Evolutionary conservation across 2,329 filamentous ascomycete genomes (phyloP).

Genomic region (Fonsecaea pedrosoi): DNA sequence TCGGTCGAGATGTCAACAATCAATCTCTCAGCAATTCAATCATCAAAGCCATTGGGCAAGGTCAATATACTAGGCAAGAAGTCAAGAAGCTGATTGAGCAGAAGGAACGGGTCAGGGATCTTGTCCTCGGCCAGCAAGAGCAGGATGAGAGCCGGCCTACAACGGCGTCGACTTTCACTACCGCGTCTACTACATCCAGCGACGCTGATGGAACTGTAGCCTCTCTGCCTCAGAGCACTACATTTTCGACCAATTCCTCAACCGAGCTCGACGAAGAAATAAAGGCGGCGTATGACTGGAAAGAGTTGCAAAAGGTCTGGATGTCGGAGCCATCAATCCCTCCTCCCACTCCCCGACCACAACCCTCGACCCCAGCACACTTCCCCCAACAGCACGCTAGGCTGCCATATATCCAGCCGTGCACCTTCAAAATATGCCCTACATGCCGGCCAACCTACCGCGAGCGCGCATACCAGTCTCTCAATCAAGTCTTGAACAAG

Average conservation of each 20-base stretch:
- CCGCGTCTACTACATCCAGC: slow-evolving; percentile 22
- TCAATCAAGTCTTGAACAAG: slow-evolving; percentile 49
- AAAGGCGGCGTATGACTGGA: slow-evolving; percentile 34
- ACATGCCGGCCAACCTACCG: slow-evolving; percentile 58
- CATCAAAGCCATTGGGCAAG: slow-evolving; percentile 50
- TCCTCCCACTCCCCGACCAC: slow-evolving; percentile 16
- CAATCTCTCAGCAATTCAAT: slow-evolving; percentile 49
- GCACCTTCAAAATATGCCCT: slow-evolving; percentile 57
- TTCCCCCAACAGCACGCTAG: background rate
- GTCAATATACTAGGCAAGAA: slow-evolving; percentile 53
- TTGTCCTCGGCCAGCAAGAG: slow-evolving; percentile 37
- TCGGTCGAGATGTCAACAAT: slow-evolving; percentile 26
- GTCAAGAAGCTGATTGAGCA: slow-evolving; percentile 51
- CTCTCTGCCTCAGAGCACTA: slow-evolving; percentile 40
- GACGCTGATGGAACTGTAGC: slow-evolving; percentile 27
- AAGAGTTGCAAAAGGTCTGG: slow-evolving; percentile 34
- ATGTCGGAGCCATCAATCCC: slow-evolving; percentile 28
- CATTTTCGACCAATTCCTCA: slow-evolving; percentile 39
- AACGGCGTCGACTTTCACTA: slow-evolving; percentile 32
- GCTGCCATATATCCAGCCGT: slow-evolving; percentile 40
- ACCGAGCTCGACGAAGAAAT: slow-evolving; percentile 36
- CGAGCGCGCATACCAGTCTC: slow-evolving; percentile 42
- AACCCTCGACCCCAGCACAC: background rate
- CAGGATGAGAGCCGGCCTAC: slow-evolving; percentile 34
- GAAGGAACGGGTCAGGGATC: slow-evolving; percentile 46